Base-by-base conservation (phyloP, 2,329 filamentous ascomycete genomes). In the Fusarium chlamydosporum region DNA sequence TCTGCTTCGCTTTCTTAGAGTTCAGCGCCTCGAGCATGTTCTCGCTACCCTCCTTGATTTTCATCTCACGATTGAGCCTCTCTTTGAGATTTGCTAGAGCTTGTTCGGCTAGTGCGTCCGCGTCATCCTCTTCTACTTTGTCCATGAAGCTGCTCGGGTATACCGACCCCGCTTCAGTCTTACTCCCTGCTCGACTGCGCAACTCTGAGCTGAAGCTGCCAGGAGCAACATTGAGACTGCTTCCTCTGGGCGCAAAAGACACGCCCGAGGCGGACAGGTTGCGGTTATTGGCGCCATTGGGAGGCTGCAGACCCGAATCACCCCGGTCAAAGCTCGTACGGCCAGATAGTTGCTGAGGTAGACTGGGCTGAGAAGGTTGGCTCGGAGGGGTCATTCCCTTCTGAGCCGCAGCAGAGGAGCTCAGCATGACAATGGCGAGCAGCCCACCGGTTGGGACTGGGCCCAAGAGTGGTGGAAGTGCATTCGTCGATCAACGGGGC, bases 41-140 rank as follows among this genome's bases (percentile, higher is more conserved):
- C 83, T 99, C 96, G 60, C 95, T 97, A 20, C 96, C 96, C 74
- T 95, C 92, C 80, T 97, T 97, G 77, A 99, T 98, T 84, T 98
- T 98, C 82, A 94, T 90, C 82, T 99, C 96, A 75, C 96, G 95
- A 72, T 94, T 95, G 68, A 99, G 91, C 75, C 91, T 88, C 73
- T 97, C 94, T 75, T 91, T 90, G 67, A 97, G 86, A 52, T 88
- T 84, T 23, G 89, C 87, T 74, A 97, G 89, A 40, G 89, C 87
- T 79, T 93, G 89, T 77, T 97, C 93, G 15, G 89, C 85, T 11
- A 85, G 85, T 16, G 77, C 66, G 72, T 82, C 71, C 74, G 79
- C 79, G 61, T 88, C 87, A 54, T 89, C 88, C 70, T 92, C 90
- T 56, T 91, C 90, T 35, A 87, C 76, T 74, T 86, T 87, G 60